Evolutionary conservation across 2,329 filamentous ascomycete genomes (phyloP).

Genomic region (Colletotrichum echinochloae): DNA sequence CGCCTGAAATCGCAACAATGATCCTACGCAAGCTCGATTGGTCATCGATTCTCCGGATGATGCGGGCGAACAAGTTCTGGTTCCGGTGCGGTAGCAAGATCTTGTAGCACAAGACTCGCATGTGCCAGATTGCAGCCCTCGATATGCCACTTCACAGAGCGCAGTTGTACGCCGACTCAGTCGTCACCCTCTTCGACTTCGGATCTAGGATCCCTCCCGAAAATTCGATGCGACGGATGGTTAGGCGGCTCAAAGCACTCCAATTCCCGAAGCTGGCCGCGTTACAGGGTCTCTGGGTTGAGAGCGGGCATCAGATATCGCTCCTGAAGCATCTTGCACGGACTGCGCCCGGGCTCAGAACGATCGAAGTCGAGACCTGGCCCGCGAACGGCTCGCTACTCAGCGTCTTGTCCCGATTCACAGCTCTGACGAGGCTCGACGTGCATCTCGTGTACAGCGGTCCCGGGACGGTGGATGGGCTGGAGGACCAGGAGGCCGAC

Average conservation of each 20-base stretch:
- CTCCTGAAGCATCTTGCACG: not conserved
- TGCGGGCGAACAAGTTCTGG: too few relatives aligned
- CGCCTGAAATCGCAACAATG: too few relatives aligned
- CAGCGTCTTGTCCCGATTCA: too few relatives aligned
- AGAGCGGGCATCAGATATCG: not conserved
- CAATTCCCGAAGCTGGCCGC: not conserved
- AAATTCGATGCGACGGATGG: not conserved
- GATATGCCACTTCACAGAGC: not conserved
- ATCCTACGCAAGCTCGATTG: too few relatives aligned
- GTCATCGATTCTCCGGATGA: too few relatives aligned
- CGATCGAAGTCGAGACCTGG: not conserved
- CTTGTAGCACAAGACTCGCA: not conserved
- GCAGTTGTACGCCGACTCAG: not conserved
- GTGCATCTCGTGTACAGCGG: too few relatives aligned
- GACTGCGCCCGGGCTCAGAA: not conserved
- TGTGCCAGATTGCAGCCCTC: not conserved
- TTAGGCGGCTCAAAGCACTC: not conserved
- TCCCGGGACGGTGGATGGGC: not conserved
- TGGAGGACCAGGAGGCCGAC: not conserved
- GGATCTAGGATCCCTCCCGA: not conserved
- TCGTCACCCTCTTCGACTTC: not conserved
- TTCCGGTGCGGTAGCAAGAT: not conserved
- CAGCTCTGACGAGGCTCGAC: too few relatives aligned
- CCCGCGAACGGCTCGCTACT: not conserved
- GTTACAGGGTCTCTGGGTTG: not conserved